These are phyloP conservation scores for Yarrowia alimentaria DNA, from an alignment of 805 yeast genomes.

Conservation along the genomic window DNA sequence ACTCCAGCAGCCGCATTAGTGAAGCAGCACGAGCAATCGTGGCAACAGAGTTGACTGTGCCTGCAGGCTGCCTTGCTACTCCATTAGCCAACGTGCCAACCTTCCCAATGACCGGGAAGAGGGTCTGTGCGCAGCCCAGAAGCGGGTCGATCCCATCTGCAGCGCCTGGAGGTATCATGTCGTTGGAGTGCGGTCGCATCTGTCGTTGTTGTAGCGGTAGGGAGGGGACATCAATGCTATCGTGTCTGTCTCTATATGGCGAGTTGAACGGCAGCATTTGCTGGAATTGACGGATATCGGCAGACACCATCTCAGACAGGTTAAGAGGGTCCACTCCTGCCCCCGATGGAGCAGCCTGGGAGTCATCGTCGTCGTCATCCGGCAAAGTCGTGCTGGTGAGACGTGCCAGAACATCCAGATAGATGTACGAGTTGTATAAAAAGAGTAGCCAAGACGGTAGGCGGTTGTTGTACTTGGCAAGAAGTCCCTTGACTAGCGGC, in stretches of 20 bases:
- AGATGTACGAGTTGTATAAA: conserved; percentile 63
- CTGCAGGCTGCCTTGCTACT: conserved; percentile 47
- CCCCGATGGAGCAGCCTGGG: too few relatives aligned
- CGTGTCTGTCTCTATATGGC: too few relatives aligned
- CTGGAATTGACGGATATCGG: background rate
- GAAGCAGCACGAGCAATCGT: conserved; percentile 56
- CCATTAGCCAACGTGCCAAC: conserved; percentile 57
- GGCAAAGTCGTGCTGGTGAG: conserved; percentile 46
- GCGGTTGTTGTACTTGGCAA: conserved; percentile 29
- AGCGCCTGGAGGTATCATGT: conserved; percentile 16
- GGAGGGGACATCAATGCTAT: too few relatives aligned
- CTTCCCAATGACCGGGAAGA: conserved; percentile 63
- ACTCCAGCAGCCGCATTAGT: conserved; percentile 51
- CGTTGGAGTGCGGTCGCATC: conserved; percentile 5
- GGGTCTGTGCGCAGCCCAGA: conserved; percentile 63
- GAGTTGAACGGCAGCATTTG: conserved; percentile 7
- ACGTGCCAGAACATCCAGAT: conserved; percentile 64
- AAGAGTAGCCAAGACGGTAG: conserved; percentile 49
- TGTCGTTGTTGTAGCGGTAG: too few relatives aligned
- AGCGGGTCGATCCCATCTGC: conserved; percentile 57
- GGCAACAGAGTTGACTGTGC: conserved; percentile 46
- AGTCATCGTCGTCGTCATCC: conserved; percentile 44
- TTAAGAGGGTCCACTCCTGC: background rate
- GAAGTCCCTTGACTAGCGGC: conserved; percentile 47
- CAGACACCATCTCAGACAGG: background rate